phyloP scores from a whole-genome alignment of 495 filamentous ascomycete species.

The Cairneyella variabilis region DNA sequence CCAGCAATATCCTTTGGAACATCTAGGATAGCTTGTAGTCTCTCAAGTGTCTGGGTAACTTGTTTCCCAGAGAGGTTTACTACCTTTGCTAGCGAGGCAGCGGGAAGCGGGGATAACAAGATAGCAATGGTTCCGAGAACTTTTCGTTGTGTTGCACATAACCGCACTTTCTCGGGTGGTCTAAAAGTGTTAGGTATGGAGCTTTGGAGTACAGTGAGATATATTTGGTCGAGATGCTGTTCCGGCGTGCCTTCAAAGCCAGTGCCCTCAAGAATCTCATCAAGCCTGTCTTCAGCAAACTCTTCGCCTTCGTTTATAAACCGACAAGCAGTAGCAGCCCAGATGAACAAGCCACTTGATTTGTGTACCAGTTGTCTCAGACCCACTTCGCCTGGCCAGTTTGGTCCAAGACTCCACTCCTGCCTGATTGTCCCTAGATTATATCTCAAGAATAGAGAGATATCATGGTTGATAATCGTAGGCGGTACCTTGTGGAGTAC shows the following conservation, averaged over 20 bases:
- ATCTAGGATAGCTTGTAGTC: too few species aligned
- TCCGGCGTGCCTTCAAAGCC: conserved; percentile 4
- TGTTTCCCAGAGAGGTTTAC: neutral
- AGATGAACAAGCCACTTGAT: too few species aligned
- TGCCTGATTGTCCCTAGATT: conserved; percentile 15
- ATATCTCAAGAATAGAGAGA: conserved; percentile 8
- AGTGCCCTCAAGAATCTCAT: conserved; percentile 8
- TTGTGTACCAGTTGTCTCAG: neutral
- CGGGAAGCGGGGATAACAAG: too few species aligned
- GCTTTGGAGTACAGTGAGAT: conserved; percentile 7
- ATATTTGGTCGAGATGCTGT: conserved; percentile 7
- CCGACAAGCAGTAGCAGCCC: too few species aligned
- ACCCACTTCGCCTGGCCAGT: conserved; percentile 7
- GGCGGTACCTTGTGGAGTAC: too few species aligned
- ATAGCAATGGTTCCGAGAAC: too few species aligned
- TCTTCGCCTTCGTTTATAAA: too few species aligned
- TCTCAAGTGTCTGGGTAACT: conserved; percentile 22
- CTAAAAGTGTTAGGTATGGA: conserved; percentile 5
- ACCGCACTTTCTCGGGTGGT: too few species aligned
- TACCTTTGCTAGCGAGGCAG: neutral
- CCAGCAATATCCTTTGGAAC: too few species aligned
- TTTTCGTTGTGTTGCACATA: too few species aligned
- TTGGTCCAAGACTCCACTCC: conserved; percentile 5
- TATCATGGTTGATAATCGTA: conserved; percentile 10
- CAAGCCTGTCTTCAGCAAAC: conserved; percentile 10